Conservation (phyloP, 176 grass and related monocot genomes). For the Carex littledalei region DNA sequence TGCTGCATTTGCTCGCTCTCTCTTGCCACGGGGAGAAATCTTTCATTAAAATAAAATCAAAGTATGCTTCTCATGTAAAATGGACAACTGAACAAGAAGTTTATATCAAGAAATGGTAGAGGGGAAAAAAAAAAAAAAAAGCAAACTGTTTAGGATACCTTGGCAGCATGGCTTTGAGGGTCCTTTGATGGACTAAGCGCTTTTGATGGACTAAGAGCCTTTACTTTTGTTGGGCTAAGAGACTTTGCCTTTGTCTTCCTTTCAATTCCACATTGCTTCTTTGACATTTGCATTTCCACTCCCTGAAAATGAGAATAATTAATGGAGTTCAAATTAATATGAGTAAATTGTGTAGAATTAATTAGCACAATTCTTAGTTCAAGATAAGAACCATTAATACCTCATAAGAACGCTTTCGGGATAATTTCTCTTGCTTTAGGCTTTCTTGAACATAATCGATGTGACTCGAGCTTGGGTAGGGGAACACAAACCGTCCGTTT, state of each 20-base stretch:
- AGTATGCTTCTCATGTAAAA: too few species aligned
- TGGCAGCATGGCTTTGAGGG: slow-evolving; percentile 62
- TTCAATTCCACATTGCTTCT: slow-evolving; percentile 51
- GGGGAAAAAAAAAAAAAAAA: not conserved
- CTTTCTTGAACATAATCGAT: slow-evolving; percentile 21
- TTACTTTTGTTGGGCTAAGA: slow-evolving; percentile 35
- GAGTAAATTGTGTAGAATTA: not conserved
- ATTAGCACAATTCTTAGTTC: not conserved
- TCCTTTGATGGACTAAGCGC: slow-evolving; percentile 36
- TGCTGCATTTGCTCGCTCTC: not conserved
- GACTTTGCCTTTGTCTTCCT: slow-evolving; percentile 52
- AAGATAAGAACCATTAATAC: slow-evolving; percentile 4
- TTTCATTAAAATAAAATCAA: too few species aligned
- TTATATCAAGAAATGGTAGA: too few species aligned
- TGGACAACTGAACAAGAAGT: too few species aligned
- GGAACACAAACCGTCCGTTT: slow-evolving; percentile 15
- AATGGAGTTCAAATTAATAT: not conserved
- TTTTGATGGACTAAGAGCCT: slow-evolving; percentile 30
- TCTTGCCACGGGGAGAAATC: too few species aligned
- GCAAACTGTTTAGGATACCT: slow-evolving; percentile 33
- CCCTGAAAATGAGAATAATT: slow-evolving; percentile 18
- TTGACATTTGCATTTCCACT: slow-evolving; percentile 30
- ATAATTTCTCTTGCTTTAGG: slow-evolving; percentile 23
- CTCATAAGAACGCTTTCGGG: slow-evolving; percentile 38
- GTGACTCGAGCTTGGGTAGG: slow-evolving; percentile 36